Percentiles rank a stretch among this genome's conserved stretches.
Conservation (phyloP, 2,329 filamentous ascomycete species). For the Hymenoscyphus scutula region DNA sequence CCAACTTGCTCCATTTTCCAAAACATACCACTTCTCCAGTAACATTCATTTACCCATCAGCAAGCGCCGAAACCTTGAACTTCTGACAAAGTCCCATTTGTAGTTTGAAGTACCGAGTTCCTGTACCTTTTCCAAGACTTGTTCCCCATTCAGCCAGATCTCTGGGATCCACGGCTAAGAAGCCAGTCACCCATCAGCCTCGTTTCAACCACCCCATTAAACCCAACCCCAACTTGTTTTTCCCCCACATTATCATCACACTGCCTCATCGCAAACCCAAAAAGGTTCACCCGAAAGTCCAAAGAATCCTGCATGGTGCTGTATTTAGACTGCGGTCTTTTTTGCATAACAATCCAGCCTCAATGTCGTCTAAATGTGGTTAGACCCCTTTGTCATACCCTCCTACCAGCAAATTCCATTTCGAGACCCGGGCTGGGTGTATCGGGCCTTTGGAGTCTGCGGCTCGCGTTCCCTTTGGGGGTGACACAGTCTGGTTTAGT, state of each 20-base stretch:
- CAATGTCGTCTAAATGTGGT: slow-evolving; percentile 1
- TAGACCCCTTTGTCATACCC: slow-evolving; percentile 6
- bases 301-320: slow-evolving; percentile 9
- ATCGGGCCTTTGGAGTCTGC: slow-evolving; percentile 10
- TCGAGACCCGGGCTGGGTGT: neutral
- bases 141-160: slow-evolving; percentile 11
- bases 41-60: neutral
- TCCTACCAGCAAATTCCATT: neutral
- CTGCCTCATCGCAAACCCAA: slow-evolving; percentile 10
- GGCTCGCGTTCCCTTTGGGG: slow-evolving; percentile 8
- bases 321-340: neutral
- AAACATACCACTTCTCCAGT: neutral
- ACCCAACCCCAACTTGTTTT: neutral
- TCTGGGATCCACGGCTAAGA: slow-evolving; percentile 13
- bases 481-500: neutral
- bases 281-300: slow-evolving; percentile 10
- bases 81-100: neutral
- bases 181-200: slow-evolving; percentile 5
- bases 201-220: neutral
- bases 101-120: neutral
- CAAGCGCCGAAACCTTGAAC: neutral
- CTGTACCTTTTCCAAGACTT: neutral
- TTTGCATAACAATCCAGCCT: slow-evolving; percentile 9
- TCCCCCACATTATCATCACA: slow-evolving; percentile 8
- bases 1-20: too few relatives aligned